Percentiles rank a stretch among this genome's conserved stretches.
These are phyloP conservation scores for Tetragonia tetragonoides DNA, from an alignment of 148 eudicot species.

Conservation along the genomic window DNA sequence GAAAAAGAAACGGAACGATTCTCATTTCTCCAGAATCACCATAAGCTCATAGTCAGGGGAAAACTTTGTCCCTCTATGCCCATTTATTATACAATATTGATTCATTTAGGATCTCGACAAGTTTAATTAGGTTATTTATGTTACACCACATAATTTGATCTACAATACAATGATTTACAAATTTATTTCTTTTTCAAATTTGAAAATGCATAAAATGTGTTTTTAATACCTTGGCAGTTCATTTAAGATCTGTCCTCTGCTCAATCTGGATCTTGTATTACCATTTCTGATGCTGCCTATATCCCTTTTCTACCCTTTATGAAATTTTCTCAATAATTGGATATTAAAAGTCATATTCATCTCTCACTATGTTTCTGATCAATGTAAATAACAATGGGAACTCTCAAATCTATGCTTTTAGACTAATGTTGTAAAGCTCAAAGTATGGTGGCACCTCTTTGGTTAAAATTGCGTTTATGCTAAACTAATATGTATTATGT, in stretches of 20 bases:
- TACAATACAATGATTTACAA: too few relatives aligned
- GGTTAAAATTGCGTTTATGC: too few relatives aligned
- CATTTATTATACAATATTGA: too few relatives aligned
- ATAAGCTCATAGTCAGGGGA: not conserved
- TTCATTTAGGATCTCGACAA: too few relatives aligned
- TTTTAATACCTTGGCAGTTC: slow-evolving; percentile 1
- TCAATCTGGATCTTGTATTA: slow-evolving; percentile 15
- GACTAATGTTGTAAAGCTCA: not conserved
- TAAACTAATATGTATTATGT: too few relatives aligned
- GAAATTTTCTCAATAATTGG: too few relatives aligned
- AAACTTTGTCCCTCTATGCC: not conserved
- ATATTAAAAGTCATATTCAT: not conserved
- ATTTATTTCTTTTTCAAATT: not conserved
- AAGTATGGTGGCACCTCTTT: too few relatives aligned
- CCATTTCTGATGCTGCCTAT: not conserved
- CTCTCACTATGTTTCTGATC: not conserved
- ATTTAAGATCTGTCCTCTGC: slow-evolving; percentile 2
- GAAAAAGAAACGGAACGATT: not conserved
- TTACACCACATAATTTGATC: too few relatives aligned
- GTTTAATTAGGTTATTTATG: too few relatives aligned
- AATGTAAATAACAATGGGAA: not conserved
- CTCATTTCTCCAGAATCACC: not conserved
- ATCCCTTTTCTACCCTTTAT: too few relatives aligned
- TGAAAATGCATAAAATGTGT: not conserved
- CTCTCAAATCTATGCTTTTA: not conserved